A percentile compares a stretch with the other conserved stretches of the same genome.
Evolutionary conservation across 345 rosid species (phyloP).

Genomic region (Hypericum perforatum): DNA sequence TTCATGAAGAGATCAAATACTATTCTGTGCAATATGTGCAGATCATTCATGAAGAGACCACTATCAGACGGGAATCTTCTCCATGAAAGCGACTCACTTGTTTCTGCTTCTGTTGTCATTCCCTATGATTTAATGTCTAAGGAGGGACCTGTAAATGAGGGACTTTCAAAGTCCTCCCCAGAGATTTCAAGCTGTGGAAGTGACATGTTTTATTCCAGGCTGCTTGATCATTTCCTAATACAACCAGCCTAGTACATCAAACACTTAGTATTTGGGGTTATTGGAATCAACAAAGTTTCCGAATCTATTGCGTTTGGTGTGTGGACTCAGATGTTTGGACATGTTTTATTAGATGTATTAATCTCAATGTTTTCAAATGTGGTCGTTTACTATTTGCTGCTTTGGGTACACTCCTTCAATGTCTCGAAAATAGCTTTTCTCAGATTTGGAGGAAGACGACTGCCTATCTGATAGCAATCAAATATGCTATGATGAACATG

Average conservation of each 20-base stretch:
- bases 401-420: constrained; percentile 38
- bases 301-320: too few species aligned
- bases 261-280: too few species aligned
- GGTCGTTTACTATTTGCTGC: too few species aligned
- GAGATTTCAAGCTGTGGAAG: too few species aligned
- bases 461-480: too few species aligned
- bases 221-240: too few species aligned
- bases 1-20: constrained; percentile 11
- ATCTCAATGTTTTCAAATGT: too few species aligned
- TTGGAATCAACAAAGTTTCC: too few species aligned
- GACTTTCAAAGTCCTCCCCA: constrained; percentile 54
- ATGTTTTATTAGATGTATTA: too few species aligned
- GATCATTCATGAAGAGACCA: constrained; percentile 67
- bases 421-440: constrained; percentile 21
- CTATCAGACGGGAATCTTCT: constrained; percentile 72
- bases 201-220: too few species aligned
- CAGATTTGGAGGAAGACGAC: constrained; percentile 32
- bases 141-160: constrained; percentile 24
- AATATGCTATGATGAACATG: constrained; percentile 43
- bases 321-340: too few species aligned
- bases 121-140: constrained; percentile 24
- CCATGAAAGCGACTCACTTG: constrained; percentile 32
- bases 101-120: constrained; percentile 21
- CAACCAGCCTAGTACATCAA: too few species aligned
- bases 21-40: constrained; percentile 14